Evolutionary conservation across 345 rosid genomes (phyloP).

Genomic region (Sonneratia alba): DNA sequence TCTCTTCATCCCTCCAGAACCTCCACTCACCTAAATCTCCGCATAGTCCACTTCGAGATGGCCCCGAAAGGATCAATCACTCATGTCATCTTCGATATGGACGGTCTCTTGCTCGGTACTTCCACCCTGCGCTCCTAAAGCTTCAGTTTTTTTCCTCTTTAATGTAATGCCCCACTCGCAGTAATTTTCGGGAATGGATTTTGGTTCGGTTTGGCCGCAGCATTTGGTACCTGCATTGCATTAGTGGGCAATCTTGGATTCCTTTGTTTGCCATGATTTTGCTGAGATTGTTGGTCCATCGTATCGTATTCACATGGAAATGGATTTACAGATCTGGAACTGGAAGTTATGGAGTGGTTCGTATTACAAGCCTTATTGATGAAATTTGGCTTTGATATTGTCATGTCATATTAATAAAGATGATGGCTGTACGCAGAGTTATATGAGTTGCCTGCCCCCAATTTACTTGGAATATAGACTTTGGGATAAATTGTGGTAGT

Average conservation of each 20-base stretch:
- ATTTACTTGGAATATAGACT: neutral
- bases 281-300: neutral
- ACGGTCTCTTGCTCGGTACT: conserved; percentile 83
- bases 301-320: neutral
- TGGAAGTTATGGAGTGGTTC: neutral
- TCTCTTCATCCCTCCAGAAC: neutral
- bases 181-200: neutral
- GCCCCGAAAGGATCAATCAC: conserved; percentile 41
- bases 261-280: neutral
- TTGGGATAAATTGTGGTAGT: neutral
- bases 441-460: neutral
- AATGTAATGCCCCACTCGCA: neutral
- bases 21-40: neutral
- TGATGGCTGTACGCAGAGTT: neutral
- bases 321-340: neutral
- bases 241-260: neutral
- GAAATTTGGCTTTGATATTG: neutral
- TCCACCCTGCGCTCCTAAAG: conserved; percentile 6
- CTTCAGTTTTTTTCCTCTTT: neutral
- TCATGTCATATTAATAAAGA: neutral
- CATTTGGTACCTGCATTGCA: neutral
- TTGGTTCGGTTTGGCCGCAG: neutral
- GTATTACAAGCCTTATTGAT: too few species aligned
- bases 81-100: conserved; percentile 95
- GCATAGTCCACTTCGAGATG: conserved; percentile 6